Conservation (phyloP, 1,284 basidiomycete genomes). For the Malassezia vespertilionis region DNA sequence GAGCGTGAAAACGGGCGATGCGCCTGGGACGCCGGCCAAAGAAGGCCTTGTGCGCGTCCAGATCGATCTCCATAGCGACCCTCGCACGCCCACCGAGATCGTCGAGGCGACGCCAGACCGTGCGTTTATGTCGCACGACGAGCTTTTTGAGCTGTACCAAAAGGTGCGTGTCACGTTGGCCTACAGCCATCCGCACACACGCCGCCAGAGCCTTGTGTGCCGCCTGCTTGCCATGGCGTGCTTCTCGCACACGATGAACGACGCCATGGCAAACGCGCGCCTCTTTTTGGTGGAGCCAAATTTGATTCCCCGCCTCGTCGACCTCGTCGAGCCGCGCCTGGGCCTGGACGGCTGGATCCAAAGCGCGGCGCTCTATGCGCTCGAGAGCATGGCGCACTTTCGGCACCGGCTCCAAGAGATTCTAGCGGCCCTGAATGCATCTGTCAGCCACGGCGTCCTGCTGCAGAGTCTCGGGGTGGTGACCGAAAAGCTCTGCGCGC, state of each 20-base stretch:
- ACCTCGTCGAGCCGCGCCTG: conserved; percentile 26
- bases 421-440: conserved; percentile 78
- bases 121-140: conserved; percentile 65
- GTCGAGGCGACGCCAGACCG: conserved; percentile 62
- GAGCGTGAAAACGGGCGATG: conserved; percentile 22
- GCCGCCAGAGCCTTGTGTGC: conserved; percentile 69
- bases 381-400: conserved; percentile 81
- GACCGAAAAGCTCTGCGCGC: background rate
- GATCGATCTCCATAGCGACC: conserved; percentile 17
- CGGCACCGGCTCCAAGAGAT: conserved; percentile 74
- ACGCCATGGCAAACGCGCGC: conserved; percentile 65
- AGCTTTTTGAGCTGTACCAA: conserved; percentile 80
- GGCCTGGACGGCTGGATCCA: conserved; percentile 49
- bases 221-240: conserved; percentile 79
- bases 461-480: conserved; percentile 30
- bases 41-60: conserved; percentile 35
- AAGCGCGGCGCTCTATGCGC: conserved; percentile 69
- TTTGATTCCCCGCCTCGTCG: conserved; percentile 50
- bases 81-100: conserved; percentile 48
- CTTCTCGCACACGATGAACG: conserved; percentile 52
- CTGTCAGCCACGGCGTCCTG: conserved; percentile 81
- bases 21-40: background rate
- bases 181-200: conserved; percentile 56
- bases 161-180: conserved; percentile 69
- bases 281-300: conserved; percentile 92